Evolutionary conservation across 768 basidiomycete species (phyloP), one percentile per base, ranked within the genome.

Genomic region (Tricholoma bakamatsutake): DNA sequence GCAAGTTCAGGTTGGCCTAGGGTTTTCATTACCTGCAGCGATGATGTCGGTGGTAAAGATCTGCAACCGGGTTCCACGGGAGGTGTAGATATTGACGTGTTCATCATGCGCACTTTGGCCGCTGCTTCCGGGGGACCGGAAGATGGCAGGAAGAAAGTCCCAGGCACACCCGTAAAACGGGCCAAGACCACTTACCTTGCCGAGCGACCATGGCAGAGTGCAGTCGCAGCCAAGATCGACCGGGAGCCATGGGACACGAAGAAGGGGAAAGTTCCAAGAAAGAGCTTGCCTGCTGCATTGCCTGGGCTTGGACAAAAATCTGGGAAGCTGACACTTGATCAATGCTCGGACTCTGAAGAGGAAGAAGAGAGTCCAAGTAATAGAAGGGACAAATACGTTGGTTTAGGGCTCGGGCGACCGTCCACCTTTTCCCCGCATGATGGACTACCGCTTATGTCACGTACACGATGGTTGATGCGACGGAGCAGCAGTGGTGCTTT

Each of bases 101-200:
- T 90, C 67, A 90, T 92, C 59, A 70, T 85, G 61, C 81, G 82
- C 28, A 85, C 85, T 2, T 78, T 92, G 11, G 79, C 79, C 5
- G 76, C 80, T 3, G 82, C 81, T 10, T 74, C 79, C 12, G 86
- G 83, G 57, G 75, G 74, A 2, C 69, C 74, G 30, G 65, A 62
- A 4, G 72, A 74, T 61, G 70, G 71, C 24, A 65, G 67, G 51
- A 90, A 88, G 76, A 84, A 77, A 54, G 80, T 82, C 5, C 90
- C 90, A 1, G 88, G 87, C 0, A 92, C 90, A 12, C 90, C 90
- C 1, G 87, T 90, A n/a, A 92, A 92, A 76, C 83, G 78, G 64
- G 67, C 76, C 55, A 85, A 85, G 69, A 83, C 81, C 18, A 76
- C 79, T 39, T 76, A 80, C 63, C 71, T 85, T 34, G 73, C 76